A percentile compares a stretch with the other conserved stretches of the same genome.
These are phyloP conservation scores for Globisporangium apiculatum DNA, from an alignment of 352 stramenopile genomes.

Conservation along the genomic window DNA sequence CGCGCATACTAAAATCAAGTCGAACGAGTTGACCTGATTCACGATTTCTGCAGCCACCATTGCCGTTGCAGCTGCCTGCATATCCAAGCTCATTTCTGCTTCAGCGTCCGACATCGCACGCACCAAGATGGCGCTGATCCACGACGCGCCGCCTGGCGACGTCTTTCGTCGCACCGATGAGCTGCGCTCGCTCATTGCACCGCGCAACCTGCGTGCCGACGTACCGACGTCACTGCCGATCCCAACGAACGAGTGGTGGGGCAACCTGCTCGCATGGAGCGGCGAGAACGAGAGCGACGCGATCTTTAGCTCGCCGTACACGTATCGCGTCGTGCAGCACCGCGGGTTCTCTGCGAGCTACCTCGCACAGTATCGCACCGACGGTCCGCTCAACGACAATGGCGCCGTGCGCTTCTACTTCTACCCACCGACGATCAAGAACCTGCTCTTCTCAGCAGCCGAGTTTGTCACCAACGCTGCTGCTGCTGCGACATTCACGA, in stretches of 20 bases:
- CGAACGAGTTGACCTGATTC: background rate
- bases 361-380: slow-evolving; percentile 60
- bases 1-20: background rate
- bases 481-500: slow-evolving; percentile 20
- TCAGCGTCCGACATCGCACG: background rate
- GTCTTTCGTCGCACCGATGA: slow-evolving; percentile 44
- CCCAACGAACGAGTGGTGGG: slow-evolving; percentile 83
- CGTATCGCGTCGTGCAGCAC: slow-evolving; percentile 41
- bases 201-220: slow-evolving; percentile 29
- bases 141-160: slow-evolving; percentile 20
- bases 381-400: slow-evolving; percentile 71
- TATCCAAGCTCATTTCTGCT: background rate
- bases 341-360: slow-evolving; percentile 60
- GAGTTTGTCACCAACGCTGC: slow-evolving; percentile 20
- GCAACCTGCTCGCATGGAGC: slow-evolving; percentile 69
- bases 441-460: slow-evolving; percentile 57
- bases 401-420: slow-evolving; percentile 82
- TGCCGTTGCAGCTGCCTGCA: background rate
- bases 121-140: slow-evolving; percentile 8
- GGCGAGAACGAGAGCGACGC: slow-evolving; percentile 51
- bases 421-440: slow-evolving; percentile 67
- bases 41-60: background rate
- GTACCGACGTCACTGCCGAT: slow-evolving; percentile 25
- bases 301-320: slow-evolving; percentile 67
- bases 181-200: slow-evolving; percentile 41